Evolutionary conservation across 495 filamentous ascomycete species (phyloP), one percentile per base, ranked within the genome.

Genomic region (Penicillium verhagenii): DNA sequence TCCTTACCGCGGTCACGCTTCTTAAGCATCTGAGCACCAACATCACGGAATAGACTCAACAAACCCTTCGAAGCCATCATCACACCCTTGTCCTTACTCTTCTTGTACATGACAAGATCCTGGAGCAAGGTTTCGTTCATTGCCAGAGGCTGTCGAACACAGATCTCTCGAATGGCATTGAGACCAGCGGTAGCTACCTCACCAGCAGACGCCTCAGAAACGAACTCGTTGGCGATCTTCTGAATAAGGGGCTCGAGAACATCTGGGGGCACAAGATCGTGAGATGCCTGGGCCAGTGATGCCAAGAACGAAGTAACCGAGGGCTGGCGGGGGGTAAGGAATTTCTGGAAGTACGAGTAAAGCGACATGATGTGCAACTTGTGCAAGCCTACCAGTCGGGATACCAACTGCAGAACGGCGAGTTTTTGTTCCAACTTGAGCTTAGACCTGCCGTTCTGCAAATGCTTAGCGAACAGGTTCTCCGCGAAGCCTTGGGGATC

Each of bases 181-280:
- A 98, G 81, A 62, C 94, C 94, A 38, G 94, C 93, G 6, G 93
- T 86, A 25, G 90, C 91, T 38, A 97, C 91, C 72, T 97, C 91
- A 14, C 89, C 78, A 6, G 93, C 92, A 0, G 91, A 88, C 13
- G 91, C 94, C 68, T 99, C 94, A 0, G 90, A 96, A 7, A 99
- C 93, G 65, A 99, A 99, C 71, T 97, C 92, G 52, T 97, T 96
- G 33, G 94, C 93, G 56, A 99, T 97, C 76, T 96, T 97, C 67
- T 90, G 86, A 14, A 99, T 72, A 20, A 99, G 74, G 1, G 94
- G 92, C 71, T 97, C 92, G 18, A 99, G 81, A 5, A 85, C 88
- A 74, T 99, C 94, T 1, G 95, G 95, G 2, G 94, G 94, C 11
- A 97, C 92, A 28, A 96, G 78, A 57, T 86, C 86, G 68, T 99